These are phyloP conservation scores for Rhizopus arrhizus DNA, from an alignment of 371 early-diverging fungal genomes.

Conservation along the genomic window DNA sequence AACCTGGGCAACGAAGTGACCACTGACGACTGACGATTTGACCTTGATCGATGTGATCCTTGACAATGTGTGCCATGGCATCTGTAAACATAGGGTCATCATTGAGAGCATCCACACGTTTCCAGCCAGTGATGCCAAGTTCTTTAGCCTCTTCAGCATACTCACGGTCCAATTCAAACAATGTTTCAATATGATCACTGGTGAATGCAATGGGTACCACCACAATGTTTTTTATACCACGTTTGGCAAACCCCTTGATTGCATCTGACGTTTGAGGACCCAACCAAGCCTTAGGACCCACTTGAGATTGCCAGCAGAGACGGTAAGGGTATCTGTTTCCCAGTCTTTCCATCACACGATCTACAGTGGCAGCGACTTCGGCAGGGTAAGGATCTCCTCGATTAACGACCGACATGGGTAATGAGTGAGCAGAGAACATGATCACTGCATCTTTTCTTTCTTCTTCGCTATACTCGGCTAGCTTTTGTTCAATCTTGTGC, in stretches of 20 bases:
- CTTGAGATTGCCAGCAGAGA: constrained; percentile 96
- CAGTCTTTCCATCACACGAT: constrained; percentile 79
- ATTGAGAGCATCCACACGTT: constrained; percentile 89
- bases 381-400: constrained; percentile 89
- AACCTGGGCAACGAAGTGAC: constrained; percentile 79
- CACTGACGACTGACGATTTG: constrained; percentile 67
- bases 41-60: constrained; percentile 69
- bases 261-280: constrained; percentile 89
- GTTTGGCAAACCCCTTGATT: constrained; percentile 73
- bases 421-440: constrained; percentile 94
- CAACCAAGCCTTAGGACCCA: constrained; percentile 93
- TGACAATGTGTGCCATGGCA: constrained; percentile 87
- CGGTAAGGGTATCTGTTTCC: constrained; percentile 79
- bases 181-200: constrained; percentile 94
- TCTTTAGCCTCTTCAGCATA: constrained; percentile 86
- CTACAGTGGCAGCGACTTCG: constrained; percentile 92
- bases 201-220: constrained; percentile 95
- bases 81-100: constrained; percentile 86
- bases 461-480: constrained; percentile 68
- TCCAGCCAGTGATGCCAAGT: constrained; percentile 79
- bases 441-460: constrained; percentile 75
- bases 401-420: constrained; percentile 92
- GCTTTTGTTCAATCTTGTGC: constrained; percentile 68
- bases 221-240: constrained; percentile 78
- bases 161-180: constrained; percentile 93